Conservation (phyloP, 352 stramenopile species). For the Blastocystis sp. region DNA sequence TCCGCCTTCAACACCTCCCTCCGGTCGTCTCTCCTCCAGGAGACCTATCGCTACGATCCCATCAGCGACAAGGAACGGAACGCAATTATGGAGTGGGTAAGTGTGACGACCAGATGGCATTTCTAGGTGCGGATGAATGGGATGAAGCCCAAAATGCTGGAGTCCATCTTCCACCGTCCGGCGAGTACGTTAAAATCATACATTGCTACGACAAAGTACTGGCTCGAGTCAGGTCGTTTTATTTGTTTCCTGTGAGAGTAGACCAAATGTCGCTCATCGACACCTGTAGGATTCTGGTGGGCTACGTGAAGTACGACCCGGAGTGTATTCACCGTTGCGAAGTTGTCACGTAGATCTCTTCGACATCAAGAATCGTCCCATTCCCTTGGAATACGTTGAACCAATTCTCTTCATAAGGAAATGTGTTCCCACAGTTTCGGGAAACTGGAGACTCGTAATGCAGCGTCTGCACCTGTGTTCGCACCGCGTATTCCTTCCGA, state of each 20-base stretch:
- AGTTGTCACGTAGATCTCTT: not conserved
- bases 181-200: not conserved
- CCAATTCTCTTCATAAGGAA: not conserved
- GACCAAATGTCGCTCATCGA: not conserved
- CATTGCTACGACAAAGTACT: not conserved
- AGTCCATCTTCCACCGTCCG: not conserved
- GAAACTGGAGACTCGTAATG: too few species aligned
- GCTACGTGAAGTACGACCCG: not conserved
- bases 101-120: not conserved
- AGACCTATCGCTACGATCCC: not conserved
- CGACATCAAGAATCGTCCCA: not conserved
- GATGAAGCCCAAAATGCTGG: not conserved
- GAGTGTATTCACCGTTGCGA: not conserved
- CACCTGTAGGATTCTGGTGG: not conserved
- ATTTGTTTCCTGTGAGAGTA: too few species aligned
- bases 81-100: not conserved
- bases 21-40: not conserved
- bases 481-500: not conserved
- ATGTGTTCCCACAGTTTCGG: too few species aligned
- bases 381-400: not conserved
- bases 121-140: not conserved
- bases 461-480: not conserved
- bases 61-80: not conserved
- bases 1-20: not conserved
- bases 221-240: too few species aligned